Percentiles rank a stretch among this genome's conserved stretches.
Conservation (phyloP, 257 asterid genomes). For the Plantago ovata region DNA sequence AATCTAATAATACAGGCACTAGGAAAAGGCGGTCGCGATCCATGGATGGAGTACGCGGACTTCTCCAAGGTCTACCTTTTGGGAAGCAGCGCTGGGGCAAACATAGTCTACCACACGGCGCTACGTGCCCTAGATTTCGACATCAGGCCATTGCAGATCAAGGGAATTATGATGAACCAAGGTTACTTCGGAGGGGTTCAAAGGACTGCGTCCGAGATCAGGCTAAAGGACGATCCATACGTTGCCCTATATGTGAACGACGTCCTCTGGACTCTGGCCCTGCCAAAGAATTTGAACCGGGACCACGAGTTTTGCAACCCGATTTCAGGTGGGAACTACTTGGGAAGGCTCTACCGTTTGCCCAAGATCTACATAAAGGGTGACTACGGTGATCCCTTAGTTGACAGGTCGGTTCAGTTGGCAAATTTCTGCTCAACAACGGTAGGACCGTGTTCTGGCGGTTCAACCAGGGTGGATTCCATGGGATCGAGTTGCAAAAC, state of each 20-base stretch:
- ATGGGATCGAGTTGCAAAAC: conserved; percentile 14
- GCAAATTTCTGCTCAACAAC: not conserved
- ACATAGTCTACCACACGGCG: conserved; percentile 26
- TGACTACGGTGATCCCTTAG: conserved; percentile 25
- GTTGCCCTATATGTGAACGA: conserved; percentile 23
- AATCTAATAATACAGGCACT: conserved; percentile 8
- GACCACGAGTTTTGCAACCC: conserved; percentile 37
- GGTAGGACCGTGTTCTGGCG: not conserved
- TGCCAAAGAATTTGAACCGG: conserved; percentile 18
- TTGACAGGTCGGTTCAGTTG: conserved; percentile 17
- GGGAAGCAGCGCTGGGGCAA: conserved; percentile 39
- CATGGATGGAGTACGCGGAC: conserved; percentile 33
- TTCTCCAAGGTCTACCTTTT: conserved; percentile 22
- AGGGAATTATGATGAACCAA: conserved; percentile 30
- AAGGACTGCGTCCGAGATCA: conserved; percentile 26
- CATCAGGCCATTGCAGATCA: conserved; percentile 25
- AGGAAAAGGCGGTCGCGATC: conserved; percentile 25
- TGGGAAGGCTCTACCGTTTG: conserved; percentile 20
- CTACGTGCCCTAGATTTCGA: conserved; percentile 20
- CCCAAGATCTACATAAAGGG: conserved; percentile 22
- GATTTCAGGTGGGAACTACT: conserved; percentile 13
- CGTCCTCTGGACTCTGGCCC: conserved; percentile 26
- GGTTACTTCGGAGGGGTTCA: conserved; percentile 29
- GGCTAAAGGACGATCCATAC: conserved; percentile 19
- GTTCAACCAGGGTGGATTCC: conserved; percentile 4